A percentile compares a stretch with the other conserved stretches of the same genome.
Evolutionary conservation across 352 stramenopile species (phyloP).

Genomic region (Pythium aristosporum): DNA sequence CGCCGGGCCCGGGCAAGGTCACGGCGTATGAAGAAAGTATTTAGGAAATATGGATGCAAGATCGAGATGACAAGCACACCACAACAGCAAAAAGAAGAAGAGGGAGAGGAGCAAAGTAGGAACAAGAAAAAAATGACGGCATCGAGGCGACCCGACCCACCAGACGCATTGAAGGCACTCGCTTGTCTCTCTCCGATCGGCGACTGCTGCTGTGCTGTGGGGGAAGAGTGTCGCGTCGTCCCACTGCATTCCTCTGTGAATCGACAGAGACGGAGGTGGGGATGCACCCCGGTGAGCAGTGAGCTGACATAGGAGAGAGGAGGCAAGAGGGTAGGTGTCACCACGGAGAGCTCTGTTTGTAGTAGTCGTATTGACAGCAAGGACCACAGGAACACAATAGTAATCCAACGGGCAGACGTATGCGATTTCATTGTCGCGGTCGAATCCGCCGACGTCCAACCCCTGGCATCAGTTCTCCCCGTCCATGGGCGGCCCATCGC

Average conservation of each 20-base stretch:
- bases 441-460: too few species aligned
- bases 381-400: too few species aligned
- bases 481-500: too few species aligned
- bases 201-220: not conserved
- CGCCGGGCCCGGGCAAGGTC: conserved; percentile 49
- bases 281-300: too few species aligned
- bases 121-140: not conserved
- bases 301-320: too few species aligned
- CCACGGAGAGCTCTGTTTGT: too few species aligned
- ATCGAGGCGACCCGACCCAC: not conserved
- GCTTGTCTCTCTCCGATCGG: not conserved
- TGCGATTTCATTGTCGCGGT: too few species aligned
- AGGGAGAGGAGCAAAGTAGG: not conserved
- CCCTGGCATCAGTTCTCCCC: too few species aligned
- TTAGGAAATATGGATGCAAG: conserved; percentile 39
- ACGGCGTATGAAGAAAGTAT: conserved; percentile 88
- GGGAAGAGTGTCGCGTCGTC: not conserved
- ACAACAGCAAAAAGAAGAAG: conserved; percentile 1
- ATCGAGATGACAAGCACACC: not conserved
- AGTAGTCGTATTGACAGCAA: too few species aligned
- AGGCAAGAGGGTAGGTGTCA: too few species aligned
- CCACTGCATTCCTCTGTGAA: conserved; percentile 11
- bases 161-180: not conserved
- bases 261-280: conserved; percentile 12
- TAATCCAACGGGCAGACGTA: too few species aligned